phyloP scores from a whole-genome alignment of 2,329 filamentous ascomycete species.

The Diplodia seriata region DNA sequence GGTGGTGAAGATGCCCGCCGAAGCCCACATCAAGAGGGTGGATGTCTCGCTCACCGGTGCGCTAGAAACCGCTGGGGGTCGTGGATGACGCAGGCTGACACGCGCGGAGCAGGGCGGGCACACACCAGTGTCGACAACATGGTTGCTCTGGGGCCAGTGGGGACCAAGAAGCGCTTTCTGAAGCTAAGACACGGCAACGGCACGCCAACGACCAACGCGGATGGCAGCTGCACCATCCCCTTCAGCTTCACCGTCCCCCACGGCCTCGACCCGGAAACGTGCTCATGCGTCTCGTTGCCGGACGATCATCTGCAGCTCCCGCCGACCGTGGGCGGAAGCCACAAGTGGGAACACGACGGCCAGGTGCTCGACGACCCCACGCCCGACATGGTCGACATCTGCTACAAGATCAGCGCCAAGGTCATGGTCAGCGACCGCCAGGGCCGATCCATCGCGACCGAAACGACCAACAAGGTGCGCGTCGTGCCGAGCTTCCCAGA shows the following conservation, averaged over 20 bases:
- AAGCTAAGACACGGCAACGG: background rate
- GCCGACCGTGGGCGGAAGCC: background rate
- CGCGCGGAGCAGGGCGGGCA: background rate
- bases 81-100: background rate
- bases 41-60: background rate
- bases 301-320: background rate
- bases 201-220: background rate
- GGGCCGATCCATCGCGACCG: background rate
- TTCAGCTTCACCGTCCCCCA: background rate
- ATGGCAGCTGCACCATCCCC: background rate
- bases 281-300: background rate
- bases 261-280: background rate
- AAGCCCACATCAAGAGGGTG: background rate
- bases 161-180: background rate
- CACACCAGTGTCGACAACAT: background rate
- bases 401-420: conserved; percentile 9
- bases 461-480: background rate
- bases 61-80: no score
- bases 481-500: conserved; percentile 1
- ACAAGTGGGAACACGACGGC: background rate
- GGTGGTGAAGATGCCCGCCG: background rate
- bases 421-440: background rate
- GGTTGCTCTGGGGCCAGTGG: background rate
- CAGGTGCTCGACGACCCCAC: conserved; percentile 1
- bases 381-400: conserved; percentile 5